Base-by-base conservation (phyloP, 2,329 filamentous ascomycete genomes). In the Fusarium tricinctum region DNA sequence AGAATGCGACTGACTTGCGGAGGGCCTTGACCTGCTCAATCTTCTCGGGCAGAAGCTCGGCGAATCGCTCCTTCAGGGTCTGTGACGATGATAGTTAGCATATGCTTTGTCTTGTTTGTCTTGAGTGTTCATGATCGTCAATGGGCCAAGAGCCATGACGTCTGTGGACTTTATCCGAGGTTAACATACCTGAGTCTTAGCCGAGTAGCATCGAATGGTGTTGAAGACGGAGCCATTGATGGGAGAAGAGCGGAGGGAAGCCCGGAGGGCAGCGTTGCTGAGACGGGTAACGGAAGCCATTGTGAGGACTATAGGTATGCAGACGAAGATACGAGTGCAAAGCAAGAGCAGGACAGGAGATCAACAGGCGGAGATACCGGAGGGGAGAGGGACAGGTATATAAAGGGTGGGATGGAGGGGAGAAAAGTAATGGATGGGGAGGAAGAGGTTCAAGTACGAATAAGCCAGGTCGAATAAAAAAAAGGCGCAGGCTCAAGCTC, bases 11-110 rank as follows among this genome's bases (percentile, higher is more conserved):
- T 81, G 86, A 97, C 93, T 97, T 97, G 83, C 93, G 90, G 78
- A 99, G 91, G 83, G 93, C 90, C 93, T 99, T 99, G 87, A 99
- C 94, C 89, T 98, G 93, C 86, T 99, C 96, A 80, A 97, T 91
- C 89, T 98, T 97, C 81, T 91, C 93, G 76, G 96, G 96, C 69
- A 99, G 88, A 79, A 95, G 91, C 82, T 96, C 94, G 80, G 95
- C 95, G 82, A 99, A 98, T 80, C 94, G 95, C 82, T 99, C 96
- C 88, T 99, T 99, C 80, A 99, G 85, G 75, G 94, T 94, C 96
- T 99, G 55, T 9, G 42, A 55, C 32, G 23, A 44, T 33, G 50
- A 66, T 20, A 20, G 39, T 69, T 17, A 69, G 66, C 30, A 39
- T 15, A 32, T 44, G 19, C 22, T 50, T 45, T 35, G 12, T 45